phyloP scores from a whole-genome alignment of 2,329 filamentous ascomycete genomes.

The Aspergillus pseudoterreus region DNA sequence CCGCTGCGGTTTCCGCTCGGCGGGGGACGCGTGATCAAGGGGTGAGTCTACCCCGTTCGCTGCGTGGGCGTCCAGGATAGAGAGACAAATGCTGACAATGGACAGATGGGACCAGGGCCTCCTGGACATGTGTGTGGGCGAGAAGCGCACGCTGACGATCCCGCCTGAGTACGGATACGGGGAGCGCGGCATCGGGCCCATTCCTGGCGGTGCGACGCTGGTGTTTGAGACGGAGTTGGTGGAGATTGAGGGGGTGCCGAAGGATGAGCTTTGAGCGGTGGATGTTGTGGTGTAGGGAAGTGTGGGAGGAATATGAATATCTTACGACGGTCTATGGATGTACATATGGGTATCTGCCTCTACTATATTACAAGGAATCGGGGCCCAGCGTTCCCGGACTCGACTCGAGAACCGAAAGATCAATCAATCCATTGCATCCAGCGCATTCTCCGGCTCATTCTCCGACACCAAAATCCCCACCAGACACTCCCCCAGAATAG shows the following conservation, averaged over 20 bases:
- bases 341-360: slow-evolving; percentile 4
- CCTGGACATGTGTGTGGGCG: slow-evolving; percentile 90
- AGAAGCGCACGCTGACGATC: slow-evolving; percentile 85
- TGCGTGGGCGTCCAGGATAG: too few relatives aligned
- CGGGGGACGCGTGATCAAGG: slow-evolving; percentile 79
- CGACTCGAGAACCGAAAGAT: background rate
- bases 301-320: too few relatives aligned
- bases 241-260: slow-evolving; percentile 69
- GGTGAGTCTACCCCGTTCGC: slow-evolving; percentile 40
- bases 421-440: slow-evolving; percentile 60
- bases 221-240: slow-evolving; percentile 92
- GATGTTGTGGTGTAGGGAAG: background rate
- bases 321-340: background rate
- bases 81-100: background rate
- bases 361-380: slow-evolving; percentile 3
- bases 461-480: slow-evolving; percentile 60
- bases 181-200: slow-evolving; percentile 69
- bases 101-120: slow-evolving; percentile 84
- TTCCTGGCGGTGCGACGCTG: slow-evolving; percentile 75
- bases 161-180: slow-evolving; percentile 86
- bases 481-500: slow-evolving; percentile 59
- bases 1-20: slow-evolving; percentile 81
- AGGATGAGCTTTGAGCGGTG: slow-evolving; percentile 41
- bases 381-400: background rate
- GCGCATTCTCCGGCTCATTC: slow-evolving; percentile 38